Conservation (phyloP, 192 early-diverging fungal species). For the Podila horticola region DNA sequence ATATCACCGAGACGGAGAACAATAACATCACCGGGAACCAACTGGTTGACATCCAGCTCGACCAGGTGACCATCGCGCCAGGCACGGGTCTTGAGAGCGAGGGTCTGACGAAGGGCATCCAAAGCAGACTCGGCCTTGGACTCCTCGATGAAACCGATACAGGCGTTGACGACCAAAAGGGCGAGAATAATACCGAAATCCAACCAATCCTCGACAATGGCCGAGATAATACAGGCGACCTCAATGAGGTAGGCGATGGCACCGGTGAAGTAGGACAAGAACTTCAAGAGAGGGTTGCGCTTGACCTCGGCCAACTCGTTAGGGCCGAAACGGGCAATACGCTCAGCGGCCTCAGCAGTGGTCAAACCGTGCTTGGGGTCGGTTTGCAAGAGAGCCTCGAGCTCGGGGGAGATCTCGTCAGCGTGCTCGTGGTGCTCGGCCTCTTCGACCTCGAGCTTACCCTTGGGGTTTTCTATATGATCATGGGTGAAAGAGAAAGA, state of each 20-base stretch:
- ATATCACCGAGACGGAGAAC: conserved; percentile 94
- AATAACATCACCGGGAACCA: conserved; percentile 95
- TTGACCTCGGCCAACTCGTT: conserved; percentile 89
- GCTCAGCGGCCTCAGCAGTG: conserved; percentile 75
- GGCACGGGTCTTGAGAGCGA: conserved; percentile 85
- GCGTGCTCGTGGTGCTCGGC: conserved; percentile 77
- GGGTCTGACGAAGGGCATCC: conserved; percentile 94
- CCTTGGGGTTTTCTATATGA: conserved; percentile 12
- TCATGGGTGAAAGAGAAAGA: too few species aligned
- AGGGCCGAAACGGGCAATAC: conserved; percentile 77
- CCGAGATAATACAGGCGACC: conserved; percentile 85
- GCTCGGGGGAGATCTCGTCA: conserved; percentile 85
- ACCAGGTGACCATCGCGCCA: conserved; percentile 82
- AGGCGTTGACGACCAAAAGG: conserved; percentile 85
- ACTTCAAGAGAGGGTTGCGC: conserved; percentile 87
- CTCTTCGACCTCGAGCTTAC: conserved; percentile 69
- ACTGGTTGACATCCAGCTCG: conserved; percentile 76
- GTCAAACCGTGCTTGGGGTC: conserved; percentile 83
- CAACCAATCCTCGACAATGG: conserved; percentile 70
- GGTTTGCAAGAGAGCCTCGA: conserved; percentile 85
- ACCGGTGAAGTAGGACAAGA: conserved; percentile 89
- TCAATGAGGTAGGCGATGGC: conserved; percentile 92
- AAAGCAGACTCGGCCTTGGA: conserved; percentile 93
- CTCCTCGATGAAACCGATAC: conserved; percentile 95
- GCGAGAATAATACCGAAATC: conserved; percentile 88